Evolutionary conservation across 2,329 filamentous ascomycete genomes (phyloP).

Genomic region (Cryphonectria carpinicola): DNA sequence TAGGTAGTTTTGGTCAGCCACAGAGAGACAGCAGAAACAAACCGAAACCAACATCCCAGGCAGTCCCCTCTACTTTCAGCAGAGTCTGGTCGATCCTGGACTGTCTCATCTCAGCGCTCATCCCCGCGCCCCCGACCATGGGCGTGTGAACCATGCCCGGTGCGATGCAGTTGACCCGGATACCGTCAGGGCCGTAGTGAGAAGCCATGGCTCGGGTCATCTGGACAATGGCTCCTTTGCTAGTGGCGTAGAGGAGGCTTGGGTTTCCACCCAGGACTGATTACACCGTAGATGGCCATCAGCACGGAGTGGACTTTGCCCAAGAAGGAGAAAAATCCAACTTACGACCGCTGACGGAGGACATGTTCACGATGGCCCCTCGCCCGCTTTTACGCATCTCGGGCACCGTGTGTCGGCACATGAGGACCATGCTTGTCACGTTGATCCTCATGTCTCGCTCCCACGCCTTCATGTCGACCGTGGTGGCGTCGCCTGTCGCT

Average conservation of each 20-base stretch:
- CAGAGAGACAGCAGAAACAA: neutral
- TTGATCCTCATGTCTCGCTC: constrained; percentile 40
- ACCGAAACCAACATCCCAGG: constrained; percentile 38
- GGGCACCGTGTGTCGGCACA: constrained; percentile 38
- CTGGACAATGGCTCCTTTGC: constrained; percentile 44
- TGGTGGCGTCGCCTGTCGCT: constrained; percentile 37
- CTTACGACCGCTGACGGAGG: constrained; percentile 39
- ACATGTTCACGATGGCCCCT: constrained; percentile 44
- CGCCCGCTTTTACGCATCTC: constrained; percentile 40
- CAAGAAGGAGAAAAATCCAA: constrained; percentile 13
- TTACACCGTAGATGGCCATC: neutral
- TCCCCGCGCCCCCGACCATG: constrained; percentile 34
- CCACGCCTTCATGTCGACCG: constrained; percentile 37
- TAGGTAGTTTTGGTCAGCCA: neutral
- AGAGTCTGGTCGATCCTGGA: constrained; percentile 35
- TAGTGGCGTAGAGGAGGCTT: constrained; percentile 47
- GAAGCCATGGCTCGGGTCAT: constrained; percentile 43
- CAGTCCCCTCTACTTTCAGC: constrained; percentile 35
- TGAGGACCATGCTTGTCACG: constrained; percentile 42
- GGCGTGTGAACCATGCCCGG: constrained; percentile 38
- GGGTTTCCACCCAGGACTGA: constrained; percentile 47
- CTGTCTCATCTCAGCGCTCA: constrained; percentile 36
- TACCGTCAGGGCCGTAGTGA: constrained; percentile 48
- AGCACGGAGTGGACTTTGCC: no score
- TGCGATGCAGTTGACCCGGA: constrained; percentile 48